Evolutionary conservation across 345 rosid species (phyloP).

Genomic region (Eucalyptus globulus): DNA sequence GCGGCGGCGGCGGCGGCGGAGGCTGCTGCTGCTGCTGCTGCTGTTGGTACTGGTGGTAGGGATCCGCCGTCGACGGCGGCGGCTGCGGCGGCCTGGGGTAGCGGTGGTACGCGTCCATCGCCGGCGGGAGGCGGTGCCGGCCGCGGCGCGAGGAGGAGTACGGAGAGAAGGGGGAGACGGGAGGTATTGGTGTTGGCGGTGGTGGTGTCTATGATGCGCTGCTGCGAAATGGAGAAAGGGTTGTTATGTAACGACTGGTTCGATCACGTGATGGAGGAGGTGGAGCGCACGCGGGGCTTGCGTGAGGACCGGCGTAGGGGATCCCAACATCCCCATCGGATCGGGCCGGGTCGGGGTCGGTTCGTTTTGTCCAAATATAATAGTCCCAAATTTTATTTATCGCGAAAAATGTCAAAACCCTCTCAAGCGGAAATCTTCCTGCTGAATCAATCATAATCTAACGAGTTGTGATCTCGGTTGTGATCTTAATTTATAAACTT

Average conservation of each 20-base stretch:
- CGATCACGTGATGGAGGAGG: not conserved
- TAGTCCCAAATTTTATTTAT: not conserved
- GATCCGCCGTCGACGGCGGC: conserved; percentile 3
- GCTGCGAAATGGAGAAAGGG: not conserved
- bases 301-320: not conserved
- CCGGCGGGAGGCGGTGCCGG: not conserved
- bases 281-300: not conserved
- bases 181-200: not conserved
- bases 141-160: not conserved
- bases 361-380: not conserved
- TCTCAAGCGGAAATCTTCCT: fast-evolving
- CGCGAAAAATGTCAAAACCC: not conserved
- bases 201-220: not conserved
- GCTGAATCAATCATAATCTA: not conserved
- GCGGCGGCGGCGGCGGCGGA: not conserved
- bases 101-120: not conserved
- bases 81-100: not conserved
- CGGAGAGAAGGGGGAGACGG: not conserved
- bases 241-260: not conserved
- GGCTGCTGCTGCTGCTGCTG: conserved; percentile 25
- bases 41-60: conserved; percentile 6
- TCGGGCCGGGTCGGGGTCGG: not conserved
- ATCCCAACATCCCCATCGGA: not conserved
- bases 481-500: not conserved
- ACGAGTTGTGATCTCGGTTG: not conserved